Conservation (phyloP, 805 yeast species). For the Yarrowia sp. region DNA sequence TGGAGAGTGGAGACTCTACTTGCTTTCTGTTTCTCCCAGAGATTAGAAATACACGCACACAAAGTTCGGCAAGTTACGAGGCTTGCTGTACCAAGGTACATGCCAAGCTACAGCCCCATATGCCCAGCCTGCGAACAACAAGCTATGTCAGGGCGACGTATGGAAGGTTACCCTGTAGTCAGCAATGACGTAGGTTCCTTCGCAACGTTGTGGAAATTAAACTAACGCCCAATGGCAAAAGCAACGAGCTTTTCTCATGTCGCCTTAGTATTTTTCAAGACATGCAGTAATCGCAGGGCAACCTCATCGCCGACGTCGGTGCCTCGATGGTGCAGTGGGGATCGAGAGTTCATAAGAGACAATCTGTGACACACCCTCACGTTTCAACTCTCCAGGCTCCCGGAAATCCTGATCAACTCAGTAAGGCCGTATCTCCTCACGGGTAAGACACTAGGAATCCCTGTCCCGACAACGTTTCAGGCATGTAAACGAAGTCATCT, state of each 20-base stretch:
- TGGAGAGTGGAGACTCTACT: not conserved
- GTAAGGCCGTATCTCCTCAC: no score
- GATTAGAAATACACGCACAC: not conserved
- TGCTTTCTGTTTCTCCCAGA: not conserved
- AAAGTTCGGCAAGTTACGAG: not conserved
- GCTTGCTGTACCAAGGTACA: no score
- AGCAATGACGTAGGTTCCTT: not conserved
- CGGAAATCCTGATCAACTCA: no score
- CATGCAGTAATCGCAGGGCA: constrained; percentile 1
- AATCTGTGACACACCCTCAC: no score
- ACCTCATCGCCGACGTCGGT: not conserved
- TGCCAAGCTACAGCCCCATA: not conserved
- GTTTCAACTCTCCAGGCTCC: no score
- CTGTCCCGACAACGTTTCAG: no score
- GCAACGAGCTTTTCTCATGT: not conserved
- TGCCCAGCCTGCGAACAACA: not conserved
- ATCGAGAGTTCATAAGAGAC: not conserved
- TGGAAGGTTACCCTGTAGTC: constrained; percentile 6
- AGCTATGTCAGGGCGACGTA: constrained; percentile 8
- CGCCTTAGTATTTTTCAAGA: not conserved
- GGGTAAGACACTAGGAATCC: no score
- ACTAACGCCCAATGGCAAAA: constrained; percentile 4
- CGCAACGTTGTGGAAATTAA: constrained; percentile 1
- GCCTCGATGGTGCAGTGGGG: not conserved
- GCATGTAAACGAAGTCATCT: no score